Evolutionary conservation across 495 filamentous ascomycete species (phyloP).

Genomic region (Apodospora peruviana): DNA sequence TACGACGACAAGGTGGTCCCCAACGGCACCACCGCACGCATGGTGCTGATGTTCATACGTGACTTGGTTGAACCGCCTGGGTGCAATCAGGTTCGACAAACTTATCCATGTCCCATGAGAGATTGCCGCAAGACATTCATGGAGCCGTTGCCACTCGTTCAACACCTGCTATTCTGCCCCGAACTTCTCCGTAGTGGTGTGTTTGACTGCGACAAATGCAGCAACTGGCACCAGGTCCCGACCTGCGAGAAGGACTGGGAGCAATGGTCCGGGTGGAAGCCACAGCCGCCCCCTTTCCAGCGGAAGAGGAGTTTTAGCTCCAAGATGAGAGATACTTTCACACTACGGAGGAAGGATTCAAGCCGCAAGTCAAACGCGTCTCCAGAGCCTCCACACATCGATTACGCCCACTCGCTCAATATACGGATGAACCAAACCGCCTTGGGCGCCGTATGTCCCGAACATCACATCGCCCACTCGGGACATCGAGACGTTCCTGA

Average conservation of each 20-base stretch:
- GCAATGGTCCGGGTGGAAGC: slow-evolving; percentile 24
- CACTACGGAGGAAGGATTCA: slow-evolving; percentile 18
- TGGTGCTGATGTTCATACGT: slow-evolving; percentile 31
- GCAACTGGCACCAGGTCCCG: slow-evolving; percentile 24
- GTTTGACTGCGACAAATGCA: slow-evolving; percentile 31
- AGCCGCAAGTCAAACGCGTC: slow-evolving; percentile 11
- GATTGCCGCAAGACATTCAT: slow-evolving; percentile 19
- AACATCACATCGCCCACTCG: slow-evolving; percentile 7
- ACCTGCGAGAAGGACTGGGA: slow-evolving; percentile 33
- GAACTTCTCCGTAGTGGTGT: slow-evolving; percentile 22
- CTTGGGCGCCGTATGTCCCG: slow-evolving; percentile 7
- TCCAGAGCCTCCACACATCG: slow-evolving; percentile 10
- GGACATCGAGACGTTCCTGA: slow-evolving; percentile 2
- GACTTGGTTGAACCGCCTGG: slow-evolving; percentile 24
- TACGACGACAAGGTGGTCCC: slow-evolving; percentile 27
- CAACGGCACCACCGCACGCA: slow-evolving; percentile 26
- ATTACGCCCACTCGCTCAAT: slow-evolving; percentile 4
- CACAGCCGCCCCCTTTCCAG: slow-evolving; percentile 10
- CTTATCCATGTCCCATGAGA: slow-evolving; percentile 28
- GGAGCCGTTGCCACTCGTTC: slow-evolving; percentile 22
- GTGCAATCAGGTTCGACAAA: slow-evolving; percentile 15
- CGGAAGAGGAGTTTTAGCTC: slow-evolving; percentile 28
- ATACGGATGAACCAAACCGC: slow-evolving; percentile 12
- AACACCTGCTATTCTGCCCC: slow-evolving; percentile 26
- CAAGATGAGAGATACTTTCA: slow-evolving; percentile 25